These are phyloP conservation scores for Lupinus albus DNA, from an alignment of 306 rosid species.

Conservation along the genomic window DNA sequence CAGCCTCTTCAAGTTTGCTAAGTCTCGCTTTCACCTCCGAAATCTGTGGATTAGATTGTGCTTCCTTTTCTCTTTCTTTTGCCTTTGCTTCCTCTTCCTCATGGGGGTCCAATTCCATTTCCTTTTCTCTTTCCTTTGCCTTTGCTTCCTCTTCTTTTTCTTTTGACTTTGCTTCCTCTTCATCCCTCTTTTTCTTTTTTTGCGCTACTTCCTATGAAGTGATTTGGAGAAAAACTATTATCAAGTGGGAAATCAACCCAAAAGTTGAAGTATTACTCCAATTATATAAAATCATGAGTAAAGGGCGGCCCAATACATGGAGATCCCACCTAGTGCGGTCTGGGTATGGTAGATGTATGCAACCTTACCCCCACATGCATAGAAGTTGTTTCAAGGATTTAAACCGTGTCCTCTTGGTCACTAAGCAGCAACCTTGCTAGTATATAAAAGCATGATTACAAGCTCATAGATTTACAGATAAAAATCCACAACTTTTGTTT, in stretches of 20 bases:
- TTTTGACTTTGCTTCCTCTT: conserved; percentile 56
- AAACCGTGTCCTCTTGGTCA: too few species aligned
- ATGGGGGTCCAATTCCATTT: conserved; percentile 56
- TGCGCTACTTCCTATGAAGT: conserved; percentile 66
- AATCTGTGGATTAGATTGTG: conserved; percentile 47
- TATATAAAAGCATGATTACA: not conserved
- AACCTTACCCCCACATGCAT: too few species aligned
- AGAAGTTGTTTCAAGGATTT: too few species aligned
- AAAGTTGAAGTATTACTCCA: too few species aligned
- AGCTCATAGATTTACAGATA: conserved; percentile 18
- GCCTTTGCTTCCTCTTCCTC: conserved; percentile 50
- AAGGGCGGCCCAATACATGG: too few species aligned
- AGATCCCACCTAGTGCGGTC: too few species aligned
- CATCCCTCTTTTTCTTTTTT: conserved; percentile 70
- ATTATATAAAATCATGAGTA: not conserved
- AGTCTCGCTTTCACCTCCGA: conserved; percentile 75
- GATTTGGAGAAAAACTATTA: conserved; percentile 34
- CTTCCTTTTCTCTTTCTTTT: conserved; percentile 49
- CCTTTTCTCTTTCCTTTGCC: conserved; percentile 47
- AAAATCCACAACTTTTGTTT: not conserved
- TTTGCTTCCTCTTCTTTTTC: conserved; percentile 65
- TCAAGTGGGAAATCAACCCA: conserved; percentile 23
- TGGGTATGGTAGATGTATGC: too few species aligned
- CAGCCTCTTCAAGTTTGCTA: conserved; percentile 75
- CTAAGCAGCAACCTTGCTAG: too few species aligned